Evolutionary conservation across 352 stramenopile genomes (phyloP).

Genomic region (Pythium utonaiense): DNA sequence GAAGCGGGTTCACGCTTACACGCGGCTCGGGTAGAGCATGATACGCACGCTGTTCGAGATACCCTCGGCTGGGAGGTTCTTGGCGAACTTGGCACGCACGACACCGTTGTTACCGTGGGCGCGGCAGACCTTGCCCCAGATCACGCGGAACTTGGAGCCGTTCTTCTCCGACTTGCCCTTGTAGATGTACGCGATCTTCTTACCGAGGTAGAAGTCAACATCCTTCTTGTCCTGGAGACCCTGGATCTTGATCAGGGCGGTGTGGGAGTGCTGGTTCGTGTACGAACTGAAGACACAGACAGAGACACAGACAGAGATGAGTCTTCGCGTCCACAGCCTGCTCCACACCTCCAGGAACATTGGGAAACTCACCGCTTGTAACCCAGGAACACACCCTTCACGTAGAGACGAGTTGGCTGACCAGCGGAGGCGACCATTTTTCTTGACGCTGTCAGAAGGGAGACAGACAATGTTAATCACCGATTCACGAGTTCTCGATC

Average conservation of each 20-base stretch:
- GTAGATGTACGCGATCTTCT: slow-evolving; percentile 99
- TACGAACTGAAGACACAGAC: slow-evolving; percentile 85
- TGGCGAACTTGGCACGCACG: slow-evolving; percentile 98
- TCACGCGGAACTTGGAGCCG: slow-evolving; percentile 97
- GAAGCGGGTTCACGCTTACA: slow-evolving; percentile 74
- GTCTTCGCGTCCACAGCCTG: no score
- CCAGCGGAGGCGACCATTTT: slow-evolving; percentile 89
- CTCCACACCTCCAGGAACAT: no score
- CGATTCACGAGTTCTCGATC: not conserved
- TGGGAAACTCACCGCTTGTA: slow-evolving; percentile 92
- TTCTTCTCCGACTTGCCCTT: slow-evolving; percentile 95
- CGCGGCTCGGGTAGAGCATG: slow-evolving; percentile 99
- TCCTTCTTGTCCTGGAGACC: slow-evolving; percentile 98
- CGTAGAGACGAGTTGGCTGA: slow-evolving; percentile 96
- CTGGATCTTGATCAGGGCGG: slow-evolving; percentile 99
- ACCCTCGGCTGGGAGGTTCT: slow-evolving; percentile 95
- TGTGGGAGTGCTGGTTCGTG: slow-evolving; percentile 97
- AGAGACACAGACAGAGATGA: slow-evolving; percentile 2
- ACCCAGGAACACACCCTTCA: slow-evolving; percentile 98
- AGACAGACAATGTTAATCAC: slow-evolving; percentile 7
- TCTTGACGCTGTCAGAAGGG: slow-evolving; percentile 51
- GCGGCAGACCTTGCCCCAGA: slow-evolving; percentile 98
- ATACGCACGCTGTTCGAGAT: slow-evolving; percentile 97
- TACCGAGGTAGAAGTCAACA: slow-evolving; percentile 99
- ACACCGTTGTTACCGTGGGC: slow-evolving; percentile 98